Conservation (phyloP, 2,329 filamentous ascomycete genomes). For the Lasiodiplodia hormozganensis region DNA sequence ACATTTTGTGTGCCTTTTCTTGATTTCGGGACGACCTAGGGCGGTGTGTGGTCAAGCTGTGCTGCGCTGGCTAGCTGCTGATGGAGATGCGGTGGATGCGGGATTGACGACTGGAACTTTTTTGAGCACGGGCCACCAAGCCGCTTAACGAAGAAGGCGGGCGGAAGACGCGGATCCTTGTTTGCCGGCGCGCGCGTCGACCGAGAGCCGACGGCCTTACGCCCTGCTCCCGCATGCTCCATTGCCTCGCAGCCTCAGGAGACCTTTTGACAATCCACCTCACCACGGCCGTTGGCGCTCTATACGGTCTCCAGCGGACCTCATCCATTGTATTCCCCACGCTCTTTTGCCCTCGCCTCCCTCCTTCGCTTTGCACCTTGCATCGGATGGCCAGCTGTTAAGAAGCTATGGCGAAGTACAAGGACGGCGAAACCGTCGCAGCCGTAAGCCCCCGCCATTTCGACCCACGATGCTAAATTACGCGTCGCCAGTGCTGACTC, state of each 20-base stretch:
- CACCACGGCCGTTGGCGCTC: conserved; percentile 6
- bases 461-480: not conserved
- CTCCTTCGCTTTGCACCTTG: not conserved
- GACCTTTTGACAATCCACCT: not conserved
- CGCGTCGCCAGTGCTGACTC: not conserved
- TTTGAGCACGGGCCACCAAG: not conserved
- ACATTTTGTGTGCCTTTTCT: conserved; percentile 30
- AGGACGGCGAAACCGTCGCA: conserved; percentile 68
- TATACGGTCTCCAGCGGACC: not conserved
- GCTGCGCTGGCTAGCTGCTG: not conserved
- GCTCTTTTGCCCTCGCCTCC: conserved; percentile 2
- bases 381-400: conserved; percentile 26
- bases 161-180: conserved; percentile 3
- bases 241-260: conserved; percentile 19
- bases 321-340: not conserved
- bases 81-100: not conserved
- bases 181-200: not conserved
- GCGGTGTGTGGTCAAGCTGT: not conserved
- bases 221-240: conserved; percentile 3
- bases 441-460: conserved; percentile 53
- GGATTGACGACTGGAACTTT: conserved; percentile 4
- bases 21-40: conserved; percentile 32
- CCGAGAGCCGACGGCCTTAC: not conserved
- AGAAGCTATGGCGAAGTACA: conserved; percentile 63
- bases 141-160: not conserved